Evolutionary conservation across 192 early-diverging fungal genomes (phyloP).

Genomic region (Linnemannia schmuckeri): DNA sequence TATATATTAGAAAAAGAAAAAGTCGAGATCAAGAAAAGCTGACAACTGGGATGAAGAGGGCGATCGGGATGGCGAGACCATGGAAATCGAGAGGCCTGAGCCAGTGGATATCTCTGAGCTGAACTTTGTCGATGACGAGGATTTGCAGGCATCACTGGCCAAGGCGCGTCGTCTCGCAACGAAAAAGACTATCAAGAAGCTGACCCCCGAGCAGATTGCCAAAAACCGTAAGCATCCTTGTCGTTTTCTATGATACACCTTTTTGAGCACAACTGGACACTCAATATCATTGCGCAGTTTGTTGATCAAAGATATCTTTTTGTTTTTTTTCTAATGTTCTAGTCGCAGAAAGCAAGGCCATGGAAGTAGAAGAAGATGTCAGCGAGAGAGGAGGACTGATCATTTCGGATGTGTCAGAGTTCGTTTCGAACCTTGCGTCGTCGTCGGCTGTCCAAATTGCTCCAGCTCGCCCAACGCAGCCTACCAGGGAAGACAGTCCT

Average conservation of each 20-base stretch:
- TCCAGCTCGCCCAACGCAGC: constrained; percentile 59
- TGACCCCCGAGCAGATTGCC: constrained; percentile 74
- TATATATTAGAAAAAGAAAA: constrained; percentile 68
- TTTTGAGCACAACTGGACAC: too few species aligned
- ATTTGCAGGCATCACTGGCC: constrained; percentile 89
- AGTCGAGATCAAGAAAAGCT: constrained; percentile 60
- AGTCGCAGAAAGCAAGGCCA: constrained; percentile 53
- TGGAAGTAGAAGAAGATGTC: constrained; percentile 61
- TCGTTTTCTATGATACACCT: not conserved
- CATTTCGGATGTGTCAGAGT: constrained; percentile 91
- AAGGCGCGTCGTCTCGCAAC: constrained; percentile 73
- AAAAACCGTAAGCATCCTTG: constrained; percentile 56
- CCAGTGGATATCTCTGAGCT: constrained; percentile 59
- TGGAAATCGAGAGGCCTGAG: constrained; percentile 38
- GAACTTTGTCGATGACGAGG: constrained; percentile 96
- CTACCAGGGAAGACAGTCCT: constrained; percentile 26
- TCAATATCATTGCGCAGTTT: too few species aligned
- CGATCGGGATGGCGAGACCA: constrained; percentile 57
- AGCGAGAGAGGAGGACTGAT: constrained; percentile 65
- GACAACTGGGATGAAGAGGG: constrained; percentile 66
- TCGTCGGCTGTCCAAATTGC: constrained; percentile 13
- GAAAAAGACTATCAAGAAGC: constrained; percentile 63
- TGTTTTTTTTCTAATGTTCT: constrained; percentile 8
- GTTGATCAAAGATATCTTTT: too few species aligned
- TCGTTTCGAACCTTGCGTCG: constrained; percentile 71